A percentile compares a stretch with the other conserved stretches of the same genome.
These are phyloP conservation scores for Wallemia mellicola DNA, from an alignment of 1,284 basidiomycete genomes.

Conservation along the genomic window DNA sequence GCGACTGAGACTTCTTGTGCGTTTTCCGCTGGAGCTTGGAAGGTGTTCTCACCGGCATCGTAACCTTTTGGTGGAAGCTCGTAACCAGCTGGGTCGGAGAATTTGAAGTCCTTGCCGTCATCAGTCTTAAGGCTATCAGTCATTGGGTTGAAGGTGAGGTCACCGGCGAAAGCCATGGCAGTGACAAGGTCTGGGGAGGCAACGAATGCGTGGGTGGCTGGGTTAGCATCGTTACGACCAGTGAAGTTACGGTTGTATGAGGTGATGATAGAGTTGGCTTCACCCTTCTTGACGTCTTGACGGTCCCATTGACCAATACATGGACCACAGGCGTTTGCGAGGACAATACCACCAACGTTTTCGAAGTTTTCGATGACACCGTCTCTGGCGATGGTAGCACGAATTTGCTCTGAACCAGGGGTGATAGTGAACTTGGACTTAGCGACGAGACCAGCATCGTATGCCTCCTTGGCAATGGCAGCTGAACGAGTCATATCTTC, in stretches of 20 bases:
- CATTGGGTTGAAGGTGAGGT: conserved; percentile 85
- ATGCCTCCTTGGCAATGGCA: conserved; percentile 68
- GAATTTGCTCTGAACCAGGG: conserved; percentile 91
- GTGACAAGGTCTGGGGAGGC: conserved; percentile 95
- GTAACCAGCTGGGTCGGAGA: conserved; percentile 57
- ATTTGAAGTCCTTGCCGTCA: conserved; percentile 94
- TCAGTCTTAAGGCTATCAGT: conserved; percentile 63
- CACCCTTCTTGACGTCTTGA: conserved; percentile 83
- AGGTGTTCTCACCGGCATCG: conserved; percentile 87
- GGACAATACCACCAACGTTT: conserved; percentile 61
- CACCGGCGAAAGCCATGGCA: conserved; percentile 80
- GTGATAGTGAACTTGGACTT: conserved; percentile 94
- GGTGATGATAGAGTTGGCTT: conserved; percentile 88
- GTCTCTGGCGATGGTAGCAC: conserved; percentile 88
- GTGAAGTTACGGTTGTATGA: conserved; percentile 99
- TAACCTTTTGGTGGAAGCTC: conserved; percentile 86
- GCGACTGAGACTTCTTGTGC: conserved; percentile 57
- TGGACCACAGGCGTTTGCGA: conserved; percentile 95
- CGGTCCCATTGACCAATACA: conserved; percentile 99
- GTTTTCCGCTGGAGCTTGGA: conserved; percentile 75
- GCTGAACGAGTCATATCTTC: conserved; percentile 98
- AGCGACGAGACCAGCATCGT: conserved; percentile 52
- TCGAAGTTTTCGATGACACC: conserved; percentile 74
- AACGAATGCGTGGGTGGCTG: conserved; percentile 94
- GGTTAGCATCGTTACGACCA: conserved; percentile 97